Conservation (phyloP, 2,329 filamentous ascomycete genomes). For the Arthroderma sp. region DNA sequence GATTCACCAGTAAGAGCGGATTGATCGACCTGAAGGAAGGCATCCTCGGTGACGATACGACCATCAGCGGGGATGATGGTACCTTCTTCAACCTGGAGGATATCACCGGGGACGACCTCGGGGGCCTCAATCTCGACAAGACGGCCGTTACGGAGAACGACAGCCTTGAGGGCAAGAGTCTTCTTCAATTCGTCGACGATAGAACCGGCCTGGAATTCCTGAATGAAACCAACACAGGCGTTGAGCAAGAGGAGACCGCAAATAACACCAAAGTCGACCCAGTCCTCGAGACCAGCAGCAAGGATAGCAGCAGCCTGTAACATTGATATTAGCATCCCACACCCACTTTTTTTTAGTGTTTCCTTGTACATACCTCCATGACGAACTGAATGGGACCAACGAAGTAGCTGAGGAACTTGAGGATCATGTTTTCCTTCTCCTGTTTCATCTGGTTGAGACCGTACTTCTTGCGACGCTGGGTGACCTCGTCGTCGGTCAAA, state of each 20-base stretch:
- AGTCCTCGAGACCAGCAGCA: conserved; percentile 71
- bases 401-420: conserved; percentile 75
- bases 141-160: conserved; percentile 68
- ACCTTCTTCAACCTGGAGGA: conserved; percentile 80
- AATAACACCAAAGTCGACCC: conserved; percentile 90
- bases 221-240: conserved; percentile 71
- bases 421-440: conserved; percentile 69
- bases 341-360: conserved; percentile 2
- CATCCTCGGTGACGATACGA: conserved; percentile 67
- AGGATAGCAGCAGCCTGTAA: conserved; percentile 58
- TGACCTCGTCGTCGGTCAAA: conserved; percentile 59
- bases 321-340: conserved; percentile 5
- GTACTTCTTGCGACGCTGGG: conserved; percentile 52
- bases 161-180: conserved; percentile 75
- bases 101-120: conserved; percentile 79
- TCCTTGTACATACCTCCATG: conserved; percentile 57
- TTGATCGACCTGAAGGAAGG: conserved; percentile 82
- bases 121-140: conserved; percentile 69
- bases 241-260: conserved; percentile 72
- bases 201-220: conserved; percentile 80
- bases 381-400: conserved; percentile 85
- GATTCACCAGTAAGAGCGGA: conserved; percentile 87
- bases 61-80: conserved; percentile 86
- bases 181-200: conserved; percentile 88
- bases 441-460: conserved; percentile 86